A percentile compares a stretch with the other conserved stretches of the same genome.
Conservation (phyloP, 2,329 filamentous ascomycete genomes). For the Simplicillium aogashimaense region DNA sequence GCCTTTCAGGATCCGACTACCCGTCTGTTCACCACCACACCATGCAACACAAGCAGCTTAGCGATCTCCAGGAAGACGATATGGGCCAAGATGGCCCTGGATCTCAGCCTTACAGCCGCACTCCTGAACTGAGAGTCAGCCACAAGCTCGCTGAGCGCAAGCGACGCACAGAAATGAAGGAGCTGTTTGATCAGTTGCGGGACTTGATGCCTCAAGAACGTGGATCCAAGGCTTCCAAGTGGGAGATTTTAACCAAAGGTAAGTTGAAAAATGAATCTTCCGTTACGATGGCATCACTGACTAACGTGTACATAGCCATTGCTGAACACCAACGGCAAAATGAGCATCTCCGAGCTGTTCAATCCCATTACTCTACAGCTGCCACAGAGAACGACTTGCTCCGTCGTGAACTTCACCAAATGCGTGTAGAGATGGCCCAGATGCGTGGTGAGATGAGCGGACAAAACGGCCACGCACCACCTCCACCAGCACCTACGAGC, state of each 20-base stretch:
- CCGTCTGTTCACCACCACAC: slow-evolving; percentile 61
- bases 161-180: slow-evolving; percentile 79
- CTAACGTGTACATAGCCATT: slow-evolving; percentile 37
- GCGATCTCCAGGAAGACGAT: slow-evolving; percentile 41
- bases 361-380: slow-evolving; percentile 31
- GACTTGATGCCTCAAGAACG: slow-evolving; percentile 72
- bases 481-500: slow-evolving; percentile 1
- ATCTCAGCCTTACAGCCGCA: slow-evolving; percentile 70
- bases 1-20: slow-evolving; percentile 45
- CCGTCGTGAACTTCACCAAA: slow-evolving; percentile 35
- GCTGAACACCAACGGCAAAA: slow-evolving; percentile 47
- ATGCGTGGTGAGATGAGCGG: slow-evolving; percentile 24
- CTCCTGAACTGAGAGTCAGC: slow-evolving; percentile 71
- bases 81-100: slow-evolving; percentile 43
- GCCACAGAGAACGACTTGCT: slow-evolving; percentile 35
- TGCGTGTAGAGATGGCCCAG: slow-evolving; percentile 38
- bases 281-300: background rate
- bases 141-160: slow-evolving; percentile 82
- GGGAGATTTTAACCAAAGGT: slow-evolving; percentile 85
- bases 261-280: slow-evolving; percentile 15
- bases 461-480: background rate
- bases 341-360: slow-evolving; percentile 36
- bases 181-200: slow-evolving; percentile 71
- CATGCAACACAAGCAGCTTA: slow-evolving; percentile 64
- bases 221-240: slow-evolving; percentile 79